phyloP scores from a whole-genome alignment of 208 protist genomes.

The Trypanosoma scelopori region DNA sequence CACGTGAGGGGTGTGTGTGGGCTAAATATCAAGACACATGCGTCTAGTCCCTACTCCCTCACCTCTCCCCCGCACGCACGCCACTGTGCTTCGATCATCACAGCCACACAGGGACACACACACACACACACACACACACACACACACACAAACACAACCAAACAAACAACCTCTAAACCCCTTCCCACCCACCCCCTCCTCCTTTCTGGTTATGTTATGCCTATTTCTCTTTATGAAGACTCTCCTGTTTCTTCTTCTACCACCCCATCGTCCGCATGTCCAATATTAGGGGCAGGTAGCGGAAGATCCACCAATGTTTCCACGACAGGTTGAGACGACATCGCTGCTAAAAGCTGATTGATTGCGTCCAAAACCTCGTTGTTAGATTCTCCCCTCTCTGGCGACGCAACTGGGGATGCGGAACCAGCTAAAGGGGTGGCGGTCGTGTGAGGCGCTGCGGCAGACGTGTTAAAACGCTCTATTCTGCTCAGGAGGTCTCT shows the following conservation, averaged over 20 bases:
- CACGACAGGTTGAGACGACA: not conserved
- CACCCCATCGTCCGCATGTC: slow-evolving; percentile 10
- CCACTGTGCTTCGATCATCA: not conserved
- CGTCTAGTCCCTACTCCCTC: not conserved
- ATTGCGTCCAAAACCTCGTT: slow-evolving; percentile 18
- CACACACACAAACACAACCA: not conserved
- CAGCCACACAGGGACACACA: no score
- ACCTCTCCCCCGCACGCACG: not conserved
- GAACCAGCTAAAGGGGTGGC: not conserved
- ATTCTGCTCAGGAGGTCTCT: slow-evolving; percentile 46
- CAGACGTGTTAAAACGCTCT: slow-evolving; percentile 27
- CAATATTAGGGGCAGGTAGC: not conserved
- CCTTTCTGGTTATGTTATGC: not conserved
- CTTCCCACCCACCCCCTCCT: not conserved
- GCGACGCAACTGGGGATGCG: not conserved
- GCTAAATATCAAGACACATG: not conserved
- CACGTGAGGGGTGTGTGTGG: not conserved
- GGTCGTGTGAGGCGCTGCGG: slow-evolving; percentile 9
- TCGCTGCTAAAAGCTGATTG: slow-evolving; percentile 17
- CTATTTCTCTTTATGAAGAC: no score
- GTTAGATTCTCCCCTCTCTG: slow-evolving; percentile 2
- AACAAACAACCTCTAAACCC: not conserved
- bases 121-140: no score
- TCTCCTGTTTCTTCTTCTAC: slow-evolving; percentile 7
- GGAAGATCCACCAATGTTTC: slow-evolving; percentile 5